Conservation (phyloP, 73 alveolate species). For the Durusdinium trenchii region DNA sequence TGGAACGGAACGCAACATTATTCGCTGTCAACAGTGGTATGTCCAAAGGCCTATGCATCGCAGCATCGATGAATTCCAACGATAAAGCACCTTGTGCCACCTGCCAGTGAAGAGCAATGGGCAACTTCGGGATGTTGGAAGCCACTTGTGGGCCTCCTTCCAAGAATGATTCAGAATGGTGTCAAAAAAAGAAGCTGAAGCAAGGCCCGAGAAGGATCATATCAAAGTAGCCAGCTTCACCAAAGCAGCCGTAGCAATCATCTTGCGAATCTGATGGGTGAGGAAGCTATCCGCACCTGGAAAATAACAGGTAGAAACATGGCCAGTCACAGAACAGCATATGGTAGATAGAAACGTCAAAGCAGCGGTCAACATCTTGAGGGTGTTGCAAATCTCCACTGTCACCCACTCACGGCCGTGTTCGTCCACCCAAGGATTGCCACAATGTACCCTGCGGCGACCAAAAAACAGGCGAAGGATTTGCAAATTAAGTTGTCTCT, state of each 20-base stretch:
- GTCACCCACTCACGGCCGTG: conserved; percentile 69
- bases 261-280: conserved; percentile 82
- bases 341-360: too few relatives aligned
- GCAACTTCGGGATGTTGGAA: neutral
- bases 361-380: neutral
- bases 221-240: neutral
- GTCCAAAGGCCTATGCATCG: conserved; percentile 62
- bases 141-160: neutral
- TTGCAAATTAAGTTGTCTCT: neutral
- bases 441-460: conserved; percentile 45
- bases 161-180: too few relatives aligned
- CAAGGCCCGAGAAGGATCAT: too few relatives aligned
- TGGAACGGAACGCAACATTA: neutral
- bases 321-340: neutral
- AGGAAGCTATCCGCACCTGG: conserved; percentile 80
- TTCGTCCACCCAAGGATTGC: conserved; percentile 65
- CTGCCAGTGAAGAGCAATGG: neutral
- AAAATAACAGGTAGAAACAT: too few relatives aligned
- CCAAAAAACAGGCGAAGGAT: neutral
- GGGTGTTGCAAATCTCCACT: conserved; percentile 14
- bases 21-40: neutral
- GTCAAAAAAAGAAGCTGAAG: too few relatives aligned
- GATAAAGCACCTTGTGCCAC: conserved; percentile 64
- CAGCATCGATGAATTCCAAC: conserved; percentile 80
- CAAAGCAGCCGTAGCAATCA: conserved; percentile 85